Evolutionary conservation across 352 stramenopile species (phyloP).

Genomic region (Phytophthora sojae): DNA sequence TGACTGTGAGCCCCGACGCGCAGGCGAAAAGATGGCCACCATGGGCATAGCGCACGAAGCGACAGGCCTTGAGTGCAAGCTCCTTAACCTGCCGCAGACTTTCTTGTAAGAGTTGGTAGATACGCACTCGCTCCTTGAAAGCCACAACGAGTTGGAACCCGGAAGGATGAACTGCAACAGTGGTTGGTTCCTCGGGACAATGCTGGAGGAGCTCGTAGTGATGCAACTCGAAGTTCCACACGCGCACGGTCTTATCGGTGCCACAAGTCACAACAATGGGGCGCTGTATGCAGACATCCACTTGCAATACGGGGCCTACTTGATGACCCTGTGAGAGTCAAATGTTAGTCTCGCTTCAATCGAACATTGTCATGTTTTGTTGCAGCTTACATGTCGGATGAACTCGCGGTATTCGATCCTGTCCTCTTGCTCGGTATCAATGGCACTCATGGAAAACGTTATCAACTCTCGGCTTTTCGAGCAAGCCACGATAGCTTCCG

Average conservation of each 20-base stretch:
- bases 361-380: not conserved
- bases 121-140: slow-evolving; percentile 81
- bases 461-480: slow-evolving; percentile 77
- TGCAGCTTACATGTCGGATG: slow-evolving; percentile 54
- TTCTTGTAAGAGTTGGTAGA: slow-evolving; percentile 80
- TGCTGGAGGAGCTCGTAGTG: slow-evolving; percentile 72
- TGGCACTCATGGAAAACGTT: slow-evolving; percentile 70
- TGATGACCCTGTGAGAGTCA: slow-evolving; percentile 57
- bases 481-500: slow-evolving; percentile 67
- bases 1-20: slow-evolving; percentile 69
- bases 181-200: slow-evolving; percentile 69
- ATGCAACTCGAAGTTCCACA: slow-evolving; percentile 89
- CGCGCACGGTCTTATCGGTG: slow-evolving; percentile 81
- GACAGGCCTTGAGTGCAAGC: slow-evolving; percentile 71
- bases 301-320: slow-evolving; percentile 66
- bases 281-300: slow-evolving; percentile 86
- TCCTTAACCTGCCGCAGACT: slow-evolving; percentile 70
- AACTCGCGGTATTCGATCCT: slow-evolving; percentile 71
- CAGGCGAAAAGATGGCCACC: slow-evolving; percentile 83
- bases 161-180: slow-evolving; percentile 70
- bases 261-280: slow-evolving; percentile 85
- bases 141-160: slow-evolving; percentile 77
- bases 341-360: not conserved
- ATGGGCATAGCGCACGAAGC: slow-evolving; percentile 65
- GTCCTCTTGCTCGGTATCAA: slow-evolving; percentile 83